phyloP scores from a whole-genome alignment of 768 basidiomycete genomes.

The Galerina sulciceps region DNA sequence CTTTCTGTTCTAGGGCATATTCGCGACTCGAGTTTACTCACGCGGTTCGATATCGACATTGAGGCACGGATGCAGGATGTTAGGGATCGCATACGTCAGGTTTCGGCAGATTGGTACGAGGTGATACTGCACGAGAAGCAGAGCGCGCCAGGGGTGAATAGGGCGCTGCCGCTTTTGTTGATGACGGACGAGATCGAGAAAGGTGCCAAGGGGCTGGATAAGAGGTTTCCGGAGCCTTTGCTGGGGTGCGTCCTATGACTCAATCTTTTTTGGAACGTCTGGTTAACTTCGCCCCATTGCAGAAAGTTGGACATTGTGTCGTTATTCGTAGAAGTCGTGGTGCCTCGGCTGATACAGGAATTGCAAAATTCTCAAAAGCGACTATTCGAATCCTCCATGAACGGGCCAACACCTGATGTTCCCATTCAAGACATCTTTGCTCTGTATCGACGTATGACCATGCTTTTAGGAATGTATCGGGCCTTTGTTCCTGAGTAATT shows the following conservation, averaged over 20 bases:
- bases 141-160: conserved; percentile 75
- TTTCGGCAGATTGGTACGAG: conserved; percentile 66
- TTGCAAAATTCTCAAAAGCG: conserved; percentile 72
- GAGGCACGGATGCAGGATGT: conserved; percentile 68
- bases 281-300: background rate
- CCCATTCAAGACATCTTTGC: conserved; percentile 91
- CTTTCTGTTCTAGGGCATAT: conserved; percentile 74
- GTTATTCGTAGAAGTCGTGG: conserved; percentile 65
- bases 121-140: conserved; percentile 66
- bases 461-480: conserved; percentile 75
- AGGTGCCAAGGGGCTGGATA: conserved; percentile 78
- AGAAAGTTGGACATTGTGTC: conserved; percentile 80
- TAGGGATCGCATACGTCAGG: conserved; percentile 62
- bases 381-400: conserved; percentile 82
- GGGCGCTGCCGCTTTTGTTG: conserved; percentile 77
- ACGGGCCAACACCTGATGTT: conserved; percentile 84
- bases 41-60: conserved; percentile 76
- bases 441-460: conserved; percentile 79
- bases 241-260: conserved; percentile 60
- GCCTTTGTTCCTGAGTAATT: conserved; percentile 83
- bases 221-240: conserved; percentile 84
- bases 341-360: conserved; percentile 71
- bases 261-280: background rate
- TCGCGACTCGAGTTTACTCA: conserved; percentile 69
- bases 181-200: conserved; percentile 94